Evolutionary conservation across 139 green algal genomes (phyloP).

Genomic region (Coelastrella sp.): DNA sequence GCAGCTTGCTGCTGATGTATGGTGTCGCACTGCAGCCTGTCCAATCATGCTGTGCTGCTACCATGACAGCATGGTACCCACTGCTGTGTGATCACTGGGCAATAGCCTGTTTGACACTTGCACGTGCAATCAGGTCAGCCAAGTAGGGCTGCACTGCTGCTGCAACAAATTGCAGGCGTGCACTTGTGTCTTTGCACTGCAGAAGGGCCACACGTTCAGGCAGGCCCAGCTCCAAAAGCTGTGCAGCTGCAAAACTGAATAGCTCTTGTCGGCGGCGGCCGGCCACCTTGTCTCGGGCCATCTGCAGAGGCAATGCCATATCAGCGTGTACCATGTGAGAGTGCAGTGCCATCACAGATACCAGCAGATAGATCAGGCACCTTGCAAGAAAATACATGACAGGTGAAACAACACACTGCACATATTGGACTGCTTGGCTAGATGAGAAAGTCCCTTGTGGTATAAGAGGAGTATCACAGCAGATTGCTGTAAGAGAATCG

Average conservation of each 20-base stretch:
- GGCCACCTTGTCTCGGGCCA: constrained; percentile 42
- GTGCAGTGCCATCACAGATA: too few species aligned
- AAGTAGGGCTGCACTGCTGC: constrained; percentile 51
- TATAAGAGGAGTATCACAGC: too few species aligned
- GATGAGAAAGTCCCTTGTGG: too few species aligned
- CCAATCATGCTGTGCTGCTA: too few species aligned
- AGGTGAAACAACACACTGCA: too few species aligned
- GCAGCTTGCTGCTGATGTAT: too few species aligned
- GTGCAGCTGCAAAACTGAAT: constrained; percentile 58
- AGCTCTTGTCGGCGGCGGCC: constrained; percentile 54
- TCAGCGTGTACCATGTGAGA: neutral
- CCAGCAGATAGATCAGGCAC: too few species aligned
- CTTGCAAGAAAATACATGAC: too few species aligned
- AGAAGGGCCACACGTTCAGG: constrained; percentile 57
- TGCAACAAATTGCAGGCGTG: constrained; percentile 51
- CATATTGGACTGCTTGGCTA: too few species aligned
- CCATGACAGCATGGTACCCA: too few species aligned
- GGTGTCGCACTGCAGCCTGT: too few species aligned
- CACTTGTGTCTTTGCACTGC: constrained; percentile 46
- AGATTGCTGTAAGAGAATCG: neutral
- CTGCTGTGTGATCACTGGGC: neutral
- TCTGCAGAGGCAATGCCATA: constrained; percentile 37
- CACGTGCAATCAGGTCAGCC: constrained; percentile 40
- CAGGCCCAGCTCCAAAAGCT: constrained; percentile 52
- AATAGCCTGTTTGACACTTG: constrained; percentile 44